These are phyloP conservation scores for Schwanniomyces yamadae DNA, from an alignment of 805 yeast genomes.

Conservation along the genomic window DNA sequence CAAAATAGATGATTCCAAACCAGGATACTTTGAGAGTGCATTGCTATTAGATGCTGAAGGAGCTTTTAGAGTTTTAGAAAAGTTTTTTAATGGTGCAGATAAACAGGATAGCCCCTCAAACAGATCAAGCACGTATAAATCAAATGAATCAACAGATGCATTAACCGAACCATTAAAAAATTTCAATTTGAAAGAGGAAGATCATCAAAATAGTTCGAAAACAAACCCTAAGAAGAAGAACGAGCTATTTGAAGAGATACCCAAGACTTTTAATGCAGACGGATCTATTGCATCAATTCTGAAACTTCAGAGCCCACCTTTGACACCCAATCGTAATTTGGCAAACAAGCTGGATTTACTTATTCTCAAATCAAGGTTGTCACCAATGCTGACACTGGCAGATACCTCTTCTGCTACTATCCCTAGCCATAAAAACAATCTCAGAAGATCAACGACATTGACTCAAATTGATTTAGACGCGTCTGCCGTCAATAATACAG, in stretches of 20 bases:
- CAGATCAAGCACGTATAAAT: neutral
- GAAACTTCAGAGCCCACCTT: slow-evolving; percentile 15
- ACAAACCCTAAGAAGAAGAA: slow-evolving; percentile 10
- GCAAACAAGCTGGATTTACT: slow-evolving; percentile 9
- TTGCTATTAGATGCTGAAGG: slow-evolving; percentile 50
- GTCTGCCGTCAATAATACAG: slow-evolving; percentile 20
- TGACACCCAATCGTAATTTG: slow-evolving; percentile 17
- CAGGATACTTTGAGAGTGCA: slow-evolving; percentile 61
- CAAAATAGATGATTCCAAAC: slow-evolving; percentile 58
- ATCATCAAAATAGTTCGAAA: slow-evolving; percentile 3
- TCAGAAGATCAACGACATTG: slow-evolving; percentile 34
- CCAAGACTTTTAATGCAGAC: slow-evolving; percentile 9
- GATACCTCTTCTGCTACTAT: slow-evolving; percentile 8
- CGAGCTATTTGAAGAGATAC: slow-evolving; percentile 19
- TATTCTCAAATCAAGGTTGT: slow-evolving; percentile 1
- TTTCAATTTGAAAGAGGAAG: neutral
- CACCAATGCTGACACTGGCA: slow-evolving; percentile 13
- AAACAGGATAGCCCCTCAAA: neutral
- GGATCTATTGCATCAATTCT: slow-evolving; percentile 1
- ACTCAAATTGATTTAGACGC: slow-evolving; percentile 30
- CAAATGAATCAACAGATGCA: neutral
- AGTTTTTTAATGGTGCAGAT: slow-evolving; percentile 20
- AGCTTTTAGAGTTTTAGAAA: slow-evolving; percentile 44
- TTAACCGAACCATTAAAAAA: neutral
- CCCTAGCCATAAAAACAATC: slow-evolving; percentile 10